Base-by-base conservation (phyloP, 139 green algal species). In the Dunaliella sp. region DNA sequence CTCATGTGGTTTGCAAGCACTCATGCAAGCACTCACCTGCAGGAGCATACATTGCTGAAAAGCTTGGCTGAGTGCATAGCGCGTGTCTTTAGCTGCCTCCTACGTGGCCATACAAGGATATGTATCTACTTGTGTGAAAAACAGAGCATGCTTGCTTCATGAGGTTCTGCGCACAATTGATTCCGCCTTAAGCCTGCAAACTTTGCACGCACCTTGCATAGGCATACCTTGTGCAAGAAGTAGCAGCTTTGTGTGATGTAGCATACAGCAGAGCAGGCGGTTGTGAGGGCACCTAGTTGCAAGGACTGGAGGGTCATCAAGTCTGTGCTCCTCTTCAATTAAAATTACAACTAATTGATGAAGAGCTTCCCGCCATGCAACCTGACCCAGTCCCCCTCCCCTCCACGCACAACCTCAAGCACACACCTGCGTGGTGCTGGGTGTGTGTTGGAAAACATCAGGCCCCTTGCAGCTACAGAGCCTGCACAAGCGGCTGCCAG, bases 401-500 rank as follows among this genome's bases (percentile, higher is more conserved):
- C n/a, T n/a, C n/a, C n/a, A 36, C 73, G 22, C 30, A 32, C 28
- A 32, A 36, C 2, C 28, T 33, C 26, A 33, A 12, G 48, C 57
- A 85, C 24, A 1, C 57, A 85, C 81, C 58, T 57, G 28, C 82
- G 57, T 25, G 82, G 82, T 1, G 82, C 82, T 79, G 82, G 82
- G 82, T 94, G 90, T 24, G 65, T 59, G 35, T 93, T 94, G 48
- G 81, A 77, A 30, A 91, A 95, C 77, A 93, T 88, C 33, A 95
- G 38, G 12, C 94, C 94, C 1, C 93, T 86, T 24, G 88, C 84
- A 7, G 88, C 91, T 0, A 92, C 81, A 0, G 88, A 91, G 38
- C 86, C 87, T 7, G 91, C 92, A 34, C 72, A 83, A 0, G 88
- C 87, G 12, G 90, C 85, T 7, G 81, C 37, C 32, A 94, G 38